These are phyloP conservation scores for Leptoxyphium fumago DNA, from an alignment of 2,329 filamentous ascomycete species.

Conservation along the genomic window DNA sequence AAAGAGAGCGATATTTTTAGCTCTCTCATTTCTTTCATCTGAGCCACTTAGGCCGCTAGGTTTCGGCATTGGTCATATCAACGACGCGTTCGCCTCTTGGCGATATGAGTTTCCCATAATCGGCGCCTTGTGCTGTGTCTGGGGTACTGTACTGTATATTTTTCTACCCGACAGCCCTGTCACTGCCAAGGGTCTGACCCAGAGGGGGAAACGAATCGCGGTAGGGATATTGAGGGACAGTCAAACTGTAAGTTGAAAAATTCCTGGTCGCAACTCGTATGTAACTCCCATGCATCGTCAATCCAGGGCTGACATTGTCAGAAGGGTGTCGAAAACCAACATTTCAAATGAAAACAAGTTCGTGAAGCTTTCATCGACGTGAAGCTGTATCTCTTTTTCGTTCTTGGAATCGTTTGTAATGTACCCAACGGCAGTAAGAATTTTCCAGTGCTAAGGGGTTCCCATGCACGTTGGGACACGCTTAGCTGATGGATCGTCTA, in stretches of 20 bases:
- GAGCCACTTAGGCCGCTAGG: constrained; percentile 25
- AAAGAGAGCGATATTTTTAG: no score
- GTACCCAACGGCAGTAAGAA: constrained; percentile 32
- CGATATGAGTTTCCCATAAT: constrained; percentile 55
- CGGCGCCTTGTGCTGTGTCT: constrained; percentile 39
- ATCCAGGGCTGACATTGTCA: not conserved
- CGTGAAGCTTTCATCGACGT: constrained; percentile 42
- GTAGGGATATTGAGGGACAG: constrained; percentile 41
- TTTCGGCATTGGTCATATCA: constrained; percentile 47
- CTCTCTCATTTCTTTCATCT: no score
- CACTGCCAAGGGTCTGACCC: constrained; percentile 37
- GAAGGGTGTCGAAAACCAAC: constrained; percentile 36
- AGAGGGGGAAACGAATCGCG: constrained; percentile 38
- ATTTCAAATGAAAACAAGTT: constrained; percentile 40
- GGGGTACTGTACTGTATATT: constrained; percentile 45
- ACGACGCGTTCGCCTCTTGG: constrained; percentile 42
- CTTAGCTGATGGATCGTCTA: no score
- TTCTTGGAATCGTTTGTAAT: constrained; percentile 37
- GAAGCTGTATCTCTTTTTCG: constrained; percentile 44
- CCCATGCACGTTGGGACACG: not conserved
- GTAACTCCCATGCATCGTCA: not conserved
- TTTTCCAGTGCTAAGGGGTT: no score
- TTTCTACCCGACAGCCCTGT: constrained; percentile 42
- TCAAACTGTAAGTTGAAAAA: constrained; percentile 29
- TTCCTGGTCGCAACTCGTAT: no score